Percentiles rank a stretch among this genome's conserved stretches.
phyloP scores from a whole-genome alignment of 768 basidiomycete species.

The Leccinum longicurvipes region DNA sequence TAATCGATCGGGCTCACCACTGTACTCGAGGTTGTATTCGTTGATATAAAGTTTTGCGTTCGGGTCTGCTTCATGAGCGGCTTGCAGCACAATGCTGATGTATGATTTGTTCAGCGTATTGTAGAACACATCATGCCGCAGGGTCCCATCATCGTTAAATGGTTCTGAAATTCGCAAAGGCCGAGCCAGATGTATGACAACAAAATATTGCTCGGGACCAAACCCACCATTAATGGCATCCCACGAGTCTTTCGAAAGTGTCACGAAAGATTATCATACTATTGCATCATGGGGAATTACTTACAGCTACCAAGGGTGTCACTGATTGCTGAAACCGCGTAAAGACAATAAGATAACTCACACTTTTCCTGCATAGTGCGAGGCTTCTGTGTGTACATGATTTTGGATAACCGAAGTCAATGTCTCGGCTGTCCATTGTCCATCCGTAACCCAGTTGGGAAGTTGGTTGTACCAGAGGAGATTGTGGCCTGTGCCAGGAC shows the following conservation, averaged over 20 bases:
- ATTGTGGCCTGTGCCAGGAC: slow-evolving; percentile 11
- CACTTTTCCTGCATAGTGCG: slow-evolving; percentile 11
- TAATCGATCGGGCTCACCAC: slow-evolving; percentile 13
- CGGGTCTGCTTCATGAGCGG: slow-evolving; percentile 30
- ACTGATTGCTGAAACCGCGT: background rate
- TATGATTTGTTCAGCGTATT: slow-evolving; percentile 44
- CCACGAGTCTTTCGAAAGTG: slow-evolving; percentile 13
- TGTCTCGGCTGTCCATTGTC: slow-evolving; percentile 9
- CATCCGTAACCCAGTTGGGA: slow-evolving; percentile 16
- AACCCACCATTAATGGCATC: slow-evolving; percentile 20
- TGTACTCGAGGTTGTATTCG: slow-evolving; percentile 25
- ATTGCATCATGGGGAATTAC: background rate
- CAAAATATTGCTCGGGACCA: background rate
- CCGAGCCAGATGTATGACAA: background rate
- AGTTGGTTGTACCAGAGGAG: slow-evolving; percentile 17
- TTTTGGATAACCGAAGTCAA: slow-evolving; percentile 18
- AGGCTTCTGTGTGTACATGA: slow-evolving; percentile 16
- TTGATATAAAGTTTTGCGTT: slow-evolving; percentile 33
- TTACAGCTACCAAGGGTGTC: slow-evolving; percentile 8
- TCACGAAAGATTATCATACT: background rate
- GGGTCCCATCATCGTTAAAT: slow-evolving; percentile 55
- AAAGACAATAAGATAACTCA: background rate
- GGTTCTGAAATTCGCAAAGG: slow-evolving; percentile 8
- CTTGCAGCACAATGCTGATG: slow-evolving; percentile 45
- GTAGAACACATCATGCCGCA: slow-evolving; percentile 50